These are phyloP conservation scores for Adansonia madagascariensis DNA, from an alignment of 441 rosid genomes.

Conservation along the genomic window DNA sequence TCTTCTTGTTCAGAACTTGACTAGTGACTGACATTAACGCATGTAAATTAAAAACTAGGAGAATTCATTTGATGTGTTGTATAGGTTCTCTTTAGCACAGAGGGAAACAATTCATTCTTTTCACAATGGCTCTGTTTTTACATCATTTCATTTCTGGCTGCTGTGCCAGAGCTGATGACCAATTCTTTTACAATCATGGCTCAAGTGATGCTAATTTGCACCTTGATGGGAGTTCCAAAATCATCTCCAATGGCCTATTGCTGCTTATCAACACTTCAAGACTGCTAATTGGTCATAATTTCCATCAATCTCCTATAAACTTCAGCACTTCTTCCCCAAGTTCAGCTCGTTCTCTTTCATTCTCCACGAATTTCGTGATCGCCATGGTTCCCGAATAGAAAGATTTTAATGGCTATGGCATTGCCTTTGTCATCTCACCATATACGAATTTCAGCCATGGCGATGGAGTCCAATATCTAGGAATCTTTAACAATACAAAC, in stretches of 20 bases:
- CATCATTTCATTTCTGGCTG: constrained; percentile 21
- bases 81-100: neutral
- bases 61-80: neutral
- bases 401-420: constrained; percentile 49
- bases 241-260: constrained; percentile 42
- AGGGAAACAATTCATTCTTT: neutral
- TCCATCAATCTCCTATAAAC: constrained; percentile 43
- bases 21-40: neutral
- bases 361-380: constrained; percentile 58
- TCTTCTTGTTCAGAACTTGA: neutral
- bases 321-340: constrained; percentile 37
- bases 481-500: constrained; percentile 49
- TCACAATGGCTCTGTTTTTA: constrained; percentile 9
- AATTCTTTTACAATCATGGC: constrained; percentile 43
- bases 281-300: constrained; percentile 50
- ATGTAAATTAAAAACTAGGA: neutral
- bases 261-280: constrained; percentile 47
- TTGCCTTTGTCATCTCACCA: constrained; percentile 59
- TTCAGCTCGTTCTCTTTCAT: constrained; percentile 36
- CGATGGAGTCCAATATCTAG: constrained; percentile 40
- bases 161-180: constrained; percentile 24
- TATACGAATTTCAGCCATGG: constrained; percentile 40
- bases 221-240: constrained; percentile 41
- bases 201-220: constrained; percentile 36
- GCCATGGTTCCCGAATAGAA: constrained; percentile 46